These are phyloP conservation scores for Lepiota venenata DNA, from an alignment of 768 basidiomycete genomes.

Conservation along the genomic window DNA sequence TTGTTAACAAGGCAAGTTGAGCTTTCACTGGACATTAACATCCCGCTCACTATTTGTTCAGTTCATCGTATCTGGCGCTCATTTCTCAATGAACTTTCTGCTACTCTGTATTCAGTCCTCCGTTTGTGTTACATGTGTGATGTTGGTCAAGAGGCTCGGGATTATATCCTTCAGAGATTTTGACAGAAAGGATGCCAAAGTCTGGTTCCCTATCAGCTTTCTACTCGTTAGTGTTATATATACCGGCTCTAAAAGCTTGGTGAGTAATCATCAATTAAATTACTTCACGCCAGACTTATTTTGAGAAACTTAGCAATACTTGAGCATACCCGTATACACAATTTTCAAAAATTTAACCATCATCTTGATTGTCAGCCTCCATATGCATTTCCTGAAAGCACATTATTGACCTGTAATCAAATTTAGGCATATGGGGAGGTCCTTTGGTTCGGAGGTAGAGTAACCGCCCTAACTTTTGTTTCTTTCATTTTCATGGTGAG, in stretches of 20 bases:
- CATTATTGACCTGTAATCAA: constrained; percentile 4
- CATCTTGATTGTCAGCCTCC: constrained; percentile 80
- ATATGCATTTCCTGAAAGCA: neutral
- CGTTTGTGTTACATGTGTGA: constrained; percentile 83
- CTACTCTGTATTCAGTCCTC: constrained; percentile 87
- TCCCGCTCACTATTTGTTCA: constrained; percentile 25
- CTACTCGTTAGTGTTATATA: constrained; percentile 94
- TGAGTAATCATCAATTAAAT: constrained; percentile 40
- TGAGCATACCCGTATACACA: constrained; percentile 96
- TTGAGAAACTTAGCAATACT: constrained; percentile 71
- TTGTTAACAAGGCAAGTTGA: constrained; percentile 83
- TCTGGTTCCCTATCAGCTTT: constrained; percentile 94
- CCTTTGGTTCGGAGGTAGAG: constrained; percentile 90
- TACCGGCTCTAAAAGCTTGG: constrained; percentile 95
- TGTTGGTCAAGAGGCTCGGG: constrained; percentile 65
- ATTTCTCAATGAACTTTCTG: constrained; percentile 97
- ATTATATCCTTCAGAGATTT: constrained; percentile 85
- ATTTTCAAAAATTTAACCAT: constrained; percentile 99
- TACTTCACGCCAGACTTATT: neutral
- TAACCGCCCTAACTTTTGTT: constrained; percentile 83
- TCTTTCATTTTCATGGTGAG: constrained; percentile 90
- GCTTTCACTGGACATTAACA: neutral
- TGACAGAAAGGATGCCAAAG: constrained; percentile 77
- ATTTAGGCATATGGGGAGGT: constrained; percentile 94
- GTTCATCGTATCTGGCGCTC: constrained; percentile 91